Percentiles rank a stretch among this genome's conserved stretches.
Evolutionary conservation across 345 rosid species (phyloP).

Genomic region (Lagerstroemia speciosa): DNA sequence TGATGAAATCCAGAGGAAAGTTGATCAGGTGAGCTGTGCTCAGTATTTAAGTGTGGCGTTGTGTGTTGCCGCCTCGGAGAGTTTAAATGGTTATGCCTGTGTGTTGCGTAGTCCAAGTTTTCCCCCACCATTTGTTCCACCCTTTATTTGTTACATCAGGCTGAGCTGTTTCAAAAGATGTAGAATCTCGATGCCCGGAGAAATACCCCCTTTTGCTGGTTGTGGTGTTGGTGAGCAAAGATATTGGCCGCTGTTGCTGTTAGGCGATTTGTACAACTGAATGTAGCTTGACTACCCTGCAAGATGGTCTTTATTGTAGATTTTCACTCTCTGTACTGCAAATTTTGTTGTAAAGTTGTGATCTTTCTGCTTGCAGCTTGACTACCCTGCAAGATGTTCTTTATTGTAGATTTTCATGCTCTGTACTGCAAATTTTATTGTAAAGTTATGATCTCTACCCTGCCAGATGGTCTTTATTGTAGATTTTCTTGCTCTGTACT

Average conservation of each 20-base stretch:
- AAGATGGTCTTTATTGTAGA: no score
- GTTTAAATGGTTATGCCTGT: background rate
- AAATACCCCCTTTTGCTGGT: no score
- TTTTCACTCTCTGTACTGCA: no score
- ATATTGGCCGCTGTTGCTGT: background rate
- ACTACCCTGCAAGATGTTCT: conserved; percentile 2
- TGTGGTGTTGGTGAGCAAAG: no score
- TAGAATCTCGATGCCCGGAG: no score
- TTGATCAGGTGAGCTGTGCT: conserved; percentile 43
- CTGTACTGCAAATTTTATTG: no score
- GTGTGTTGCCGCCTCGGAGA: background rate
- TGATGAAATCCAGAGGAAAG: conserved; percentile 45
- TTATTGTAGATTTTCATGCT: no score
- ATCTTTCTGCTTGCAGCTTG: conserved; percentile 36
- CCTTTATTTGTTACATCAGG: background rate
- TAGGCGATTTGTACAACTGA: background rate
- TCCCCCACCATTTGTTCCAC: background rate
- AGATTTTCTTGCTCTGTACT: no score
- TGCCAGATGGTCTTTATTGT: no score
- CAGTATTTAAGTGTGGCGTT: background rate
- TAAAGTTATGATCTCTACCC: no score
- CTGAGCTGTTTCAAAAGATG: no score
- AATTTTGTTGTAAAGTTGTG: background rate
- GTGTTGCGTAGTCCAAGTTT: background rate
- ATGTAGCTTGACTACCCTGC: background rate